A percentile compares a stretch with the other conserved stretches of the same genome.
Conservation (phyloP, 768 basidiomycete genomes). For the Pisolithus microcarpus region DNA sequence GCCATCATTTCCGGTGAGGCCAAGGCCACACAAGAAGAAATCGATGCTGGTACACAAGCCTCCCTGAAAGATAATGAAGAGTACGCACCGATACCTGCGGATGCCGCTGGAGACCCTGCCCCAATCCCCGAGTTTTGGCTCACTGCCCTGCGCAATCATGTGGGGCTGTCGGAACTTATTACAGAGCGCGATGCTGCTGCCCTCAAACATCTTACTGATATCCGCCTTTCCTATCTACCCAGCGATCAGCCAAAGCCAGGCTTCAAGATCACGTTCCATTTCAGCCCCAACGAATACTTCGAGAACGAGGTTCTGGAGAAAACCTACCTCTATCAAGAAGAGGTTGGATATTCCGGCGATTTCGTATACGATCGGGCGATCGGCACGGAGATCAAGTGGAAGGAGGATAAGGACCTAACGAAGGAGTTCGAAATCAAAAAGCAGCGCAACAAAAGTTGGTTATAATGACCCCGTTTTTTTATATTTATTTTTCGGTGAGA, state of each 20-base stretch:
- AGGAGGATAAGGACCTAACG: slow-evolving; percentile 96
- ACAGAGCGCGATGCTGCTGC: slow-evolving; percentile 88
- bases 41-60: slow-evolving; percentile 69
- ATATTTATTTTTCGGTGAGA: background rate
- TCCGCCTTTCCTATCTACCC: slow-evolving; percentile 71
- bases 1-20: slow-evolving; percentile 76
- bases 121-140: slow-evolving; percentile 95
- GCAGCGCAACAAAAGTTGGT: slow-evolving; percentile 95
- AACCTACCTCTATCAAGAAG: slow-evolving; percentile 89
- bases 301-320: slow-evolving; percentile 79
- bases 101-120: slow-evolving; percentile 33
- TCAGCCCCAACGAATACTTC: slow-evolving; percentile 81
- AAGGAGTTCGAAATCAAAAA: slow-evolving; percentile 98
- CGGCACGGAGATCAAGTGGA: slow-evolving; percentile 92
- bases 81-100: slow-evolving; percentile 55
- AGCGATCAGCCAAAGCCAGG: slow-evolving; percentile 68
- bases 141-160: slow-evolving; percentile 89
- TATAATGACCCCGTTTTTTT: background rate
- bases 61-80: slow-evolving; percentile 71
- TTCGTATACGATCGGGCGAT: slow-evolving; percentile 93
- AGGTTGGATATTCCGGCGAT: slow-evolving; percentile 93
- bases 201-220: slow-evolving; percentile 75
- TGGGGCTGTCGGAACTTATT: slow-evolving; percentile 79
- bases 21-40: slow-evolving; percentile 71
- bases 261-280: slow-evolving; percentile 84